Percentiles rank a stretch among this genome's conserved stretches.
Evolutionary conservation across 257 asterid genomes (phyloP).

Genomic region (Hygrophila difformis): DNA sequence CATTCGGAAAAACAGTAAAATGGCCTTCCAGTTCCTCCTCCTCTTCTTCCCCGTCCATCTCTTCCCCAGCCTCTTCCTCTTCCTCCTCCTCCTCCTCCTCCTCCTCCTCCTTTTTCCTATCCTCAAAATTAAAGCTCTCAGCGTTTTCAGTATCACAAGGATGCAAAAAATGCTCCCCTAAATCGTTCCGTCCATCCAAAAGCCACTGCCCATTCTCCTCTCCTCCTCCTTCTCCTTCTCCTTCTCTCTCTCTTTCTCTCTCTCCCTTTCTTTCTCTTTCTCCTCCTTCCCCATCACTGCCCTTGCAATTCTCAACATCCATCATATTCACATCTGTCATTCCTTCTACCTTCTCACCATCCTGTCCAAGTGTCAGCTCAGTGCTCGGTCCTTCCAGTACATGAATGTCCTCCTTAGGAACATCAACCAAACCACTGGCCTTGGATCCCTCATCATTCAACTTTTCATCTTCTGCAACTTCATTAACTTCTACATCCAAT

Average conservation of each 20-base stretch:
- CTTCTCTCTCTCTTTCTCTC: constrained; percentile 38
- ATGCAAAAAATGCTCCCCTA: constrained; percentile 43
- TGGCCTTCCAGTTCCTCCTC: constrained; percentile 32
- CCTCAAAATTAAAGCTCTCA: constrained; percentile 14
- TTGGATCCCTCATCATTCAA: constrained; percentile 14
- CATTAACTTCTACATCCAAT: constrained; percentile 19
- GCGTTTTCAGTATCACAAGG: constrained; percentile 31
- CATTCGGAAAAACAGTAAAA: constrained; percentile 31
- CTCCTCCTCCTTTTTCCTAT: constrained; percentile 16
- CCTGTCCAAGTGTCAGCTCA: constrained; percentile 72
- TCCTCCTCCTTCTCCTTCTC: constrained; percentile 23
- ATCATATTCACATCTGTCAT: constrained; percentile 28
- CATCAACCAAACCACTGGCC: constrained; percentile 13
- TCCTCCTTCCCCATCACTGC: constrained; percentile 23
- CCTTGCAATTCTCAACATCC: constrained; percentile 42
- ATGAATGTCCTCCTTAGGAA: constrained; percentile 5
- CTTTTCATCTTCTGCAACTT: constrained; percentile 21
- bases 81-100: constrained; percentile 26
- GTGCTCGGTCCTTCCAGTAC: constrained; percentile 39
- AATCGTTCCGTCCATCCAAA: constrained; percentile 33
- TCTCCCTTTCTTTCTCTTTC: constrained; percentile 25
- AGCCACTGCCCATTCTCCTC: constrained; percentile 45
- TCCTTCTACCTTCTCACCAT: constrained; percentile 29
- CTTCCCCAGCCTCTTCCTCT: constrained; percentile 26
- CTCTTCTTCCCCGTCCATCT: constrained; percentile 23